Base-by-base conservation (phyloP, 495 filamentous ascomycete species). In the Halenospora varia region DNA sequence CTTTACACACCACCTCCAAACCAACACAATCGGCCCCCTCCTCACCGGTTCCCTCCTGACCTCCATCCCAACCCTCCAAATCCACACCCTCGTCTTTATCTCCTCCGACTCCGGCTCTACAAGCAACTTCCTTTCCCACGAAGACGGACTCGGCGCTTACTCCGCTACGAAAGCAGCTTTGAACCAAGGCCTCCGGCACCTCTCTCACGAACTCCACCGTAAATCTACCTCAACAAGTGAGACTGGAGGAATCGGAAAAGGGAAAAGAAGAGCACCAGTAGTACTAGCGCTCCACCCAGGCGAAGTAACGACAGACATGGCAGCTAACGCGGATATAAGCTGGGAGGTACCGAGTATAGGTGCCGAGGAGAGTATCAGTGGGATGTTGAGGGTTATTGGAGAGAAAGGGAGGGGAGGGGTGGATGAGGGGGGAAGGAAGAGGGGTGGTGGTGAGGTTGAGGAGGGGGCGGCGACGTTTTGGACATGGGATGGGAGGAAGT, bases 71-170 rank as follows among this genome's bases (percentile, higher is more conserved):
- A 74, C 22, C 41, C 40, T 63, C 51, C 15, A 35, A n/a, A 53
- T 63, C 53, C 48, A 52, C 10, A 64, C 56, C 10, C 29, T 64
- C n/a, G 54, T 64, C 2, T 64, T 64, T 50, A 64, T 60, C 9
- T 64, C 61, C 44, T 60, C 57, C 0, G 61, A 64, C 25, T 64
- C 61, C 10, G 61, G 61, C 15, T 64, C 61, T 1, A 57, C 54
- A 0, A 46, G 46, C 0, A 64, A 70, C 18, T 82, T 82, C 59
- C 73, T 73, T 40, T 73, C 73, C 17, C 75, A 78, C 59, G 79
- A 83, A 64, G 81, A 84, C 62, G 81, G 81, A 10, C 82, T 83
- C 56, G 81, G 75, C 6, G 81, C 81, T 6, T 84, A 82, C 63
- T 74, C 76, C 6, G 79, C 79, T 0, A 80, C 77, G 3, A 83